Conservation (phyloP, 768 basidiomycete genomes). For the Piloderma croceum region DNA sequence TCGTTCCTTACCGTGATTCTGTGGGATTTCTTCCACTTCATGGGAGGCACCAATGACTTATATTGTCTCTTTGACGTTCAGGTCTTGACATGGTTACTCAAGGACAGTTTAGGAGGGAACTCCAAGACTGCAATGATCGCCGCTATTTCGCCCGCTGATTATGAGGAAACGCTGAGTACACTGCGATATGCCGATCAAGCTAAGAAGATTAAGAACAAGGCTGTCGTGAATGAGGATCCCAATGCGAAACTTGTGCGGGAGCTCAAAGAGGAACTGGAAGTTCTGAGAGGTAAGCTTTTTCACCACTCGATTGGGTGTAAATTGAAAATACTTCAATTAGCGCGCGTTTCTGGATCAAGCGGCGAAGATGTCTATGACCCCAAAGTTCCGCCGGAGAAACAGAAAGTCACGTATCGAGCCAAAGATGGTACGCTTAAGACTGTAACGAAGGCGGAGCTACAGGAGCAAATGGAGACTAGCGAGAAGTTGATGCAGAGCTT, state of each 20-base stretch:
- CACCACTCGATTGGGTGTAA: slow-evolving; percentile 21
- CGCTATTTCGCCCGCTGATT: slow-evolving; percentile 97
- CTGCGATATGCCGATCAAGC: slow-evolving; percentile 97
- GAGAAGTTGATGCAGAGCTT: slow-evolving; percentile 93
- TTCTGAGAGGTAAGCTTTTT: slow-evolving; percentile 69
- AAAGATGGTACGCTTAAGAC: slow-evolving; percentile 93
- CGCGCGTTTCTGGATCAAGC: slow-evolving; percentile 64
- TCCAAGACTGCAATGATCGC: slow-evolving; percentile 99
- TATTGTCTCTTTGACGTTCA: slow-evolving; percentile 22
- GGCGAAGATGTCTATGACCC: slow-evolving; percentile 82
- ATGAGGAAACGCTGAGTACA: slow-evolving; percentile 95
- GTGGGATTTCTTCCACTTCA: slow-evolving; percentile 47
- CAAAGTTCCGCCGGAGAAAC: slow-evolving; percentile 84
- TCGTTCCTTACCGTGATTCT: slow-evolving; percentile 96
- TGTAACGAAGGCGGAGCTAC: slow-evolving; percentile 93
- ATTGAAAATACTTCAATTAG: slow-evolving; percentile 28
- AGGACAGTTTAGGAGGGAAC: slow-evolving; percentile 95
- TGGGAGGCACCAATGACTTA: too few relatives aligned
- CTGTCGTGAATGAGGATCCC: slow-evolving; percentile 98
- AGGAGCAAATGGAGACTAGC: slow-evolving; percentile 92
- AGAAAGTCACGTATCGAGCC: slow-evolving; percentile 90
- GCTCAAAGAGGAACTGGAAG: slow-evolving; percentile 95
- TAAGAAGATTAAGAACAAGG: slow-evolving; percentile 99
- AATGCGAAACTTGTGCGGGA: slow-evolving; percentile 98
- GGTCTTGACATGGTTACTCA: slow-evolving; percentile 97